phyloP scores from a whole-genome alignment of 202 grass and related monocot species.

The Dendrocalamus latiflorus region DNA sequence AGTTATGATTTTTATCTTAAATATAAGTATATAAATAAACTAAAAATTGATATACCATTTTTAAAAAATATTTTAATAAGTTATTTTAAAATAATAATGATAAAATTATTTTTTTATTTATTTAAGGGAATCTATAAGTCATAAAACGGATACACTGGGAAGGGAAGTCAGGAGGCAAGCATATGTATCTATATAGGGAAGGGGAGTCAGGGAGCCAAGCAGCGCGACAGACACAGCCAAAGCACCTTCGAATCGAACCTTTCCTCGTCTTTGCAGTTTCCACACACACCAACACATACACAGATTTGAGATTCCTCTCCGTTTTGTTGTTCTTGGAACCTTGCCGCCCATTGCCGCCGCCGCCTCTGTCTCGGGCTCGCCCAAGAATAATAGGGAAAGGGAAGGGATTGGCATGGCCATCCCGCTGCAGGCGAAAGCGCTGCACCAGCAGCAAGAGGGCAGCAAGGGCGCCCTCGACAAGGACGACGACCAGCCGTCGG shows the following conservation, averaged over 20 bases:
- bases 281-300: neutral
- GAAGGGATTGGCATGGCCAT: constrained; percentile 26
- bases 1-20: too few relatives aligned
- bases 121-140: too few relatives aligned
- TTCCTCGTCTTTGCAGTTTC: neutral
- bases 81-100: too few relatives aligned
- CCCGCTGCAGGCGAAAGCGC: constrained; percentile 21
- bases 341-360: neutral
- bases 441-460: neutral
- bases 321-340: neutral
- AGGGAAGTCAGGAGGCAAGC: too few relatives aligned
- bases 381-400: neutral
- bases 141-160: too few relatives aligned
- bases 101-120: too few relatives aligned
- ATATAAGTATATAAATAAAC: too few relatives aligned
- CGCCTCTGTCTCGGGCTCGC: neutral
- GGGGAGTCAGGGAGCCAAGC: neutral
- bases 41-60: too few relatives aligned
- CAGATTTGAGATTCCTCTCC: neutral
- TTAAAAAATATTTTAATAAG: too few relatives aligned
- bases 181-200: neutral
- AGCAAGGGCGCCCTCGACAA: neutral
- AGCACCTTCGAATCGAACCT: neutral
- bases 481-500: constrained; percentile 16
- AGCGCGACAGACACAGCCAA: neutral